Evolutionary conservation across 2,329 filamentous ascomycete species (phyloP).

Genomic region (Colletotrichum lentis): DNA sequence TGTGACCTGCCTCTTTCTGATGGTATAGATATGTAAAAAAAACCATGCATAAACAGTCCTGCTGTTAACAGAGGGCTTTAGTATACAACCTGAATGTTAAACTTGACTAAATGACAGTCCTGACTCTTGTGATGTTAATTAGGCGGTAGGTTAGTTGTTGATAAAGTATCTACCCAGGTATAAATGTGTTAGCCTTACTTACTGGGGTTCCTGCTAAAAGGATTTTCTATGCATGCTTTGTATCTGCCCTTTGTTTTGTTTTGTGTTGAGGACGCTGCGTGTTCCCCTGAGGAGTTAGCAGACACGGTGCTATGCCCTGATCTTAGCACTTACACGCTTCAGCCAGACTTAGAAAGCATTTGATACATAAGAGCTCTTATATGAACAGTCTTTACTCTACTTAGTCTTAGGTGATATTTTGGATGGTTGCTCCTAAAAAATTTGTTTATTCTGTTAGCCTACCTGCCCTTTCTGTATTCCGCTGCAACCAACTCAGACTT

Average conservation of each 20-base stretch:
- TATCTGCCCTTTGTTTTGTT: neutral
- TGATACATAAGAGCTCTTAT: neutral
- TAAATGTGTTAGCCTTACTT: neutral
- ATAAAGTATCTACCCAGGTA: too few species aligned
- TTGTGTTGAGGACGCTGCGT: neutral
- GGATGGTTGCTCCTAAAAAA: too few species aligned
- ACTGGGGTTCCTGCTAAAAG: neutral
- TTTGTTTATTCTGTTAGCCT: too few species aligned
- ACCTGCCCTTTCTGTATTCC: neutral
- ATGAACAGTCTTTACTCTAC: too few species aligned
- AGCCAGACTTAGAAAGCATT: neutral
- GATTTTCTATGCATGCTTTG: too few species aligned
- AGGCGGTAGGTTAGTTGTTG: neutral
- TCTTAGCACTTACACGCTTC: neutral
- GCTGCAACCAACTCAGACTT: neutral
- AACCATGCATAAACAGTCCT: neutral
- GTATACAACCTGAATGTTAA: neutral
- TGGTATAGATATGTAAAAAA: slow-evolving; percentile 1
- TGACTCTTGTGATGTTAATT: neutral
- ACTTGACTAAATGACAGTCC: neutral
- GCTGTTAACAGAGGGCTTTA: too few species aligned
- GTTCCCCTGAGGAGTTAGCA: neutral
- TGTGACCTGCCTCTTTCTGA: neutral
- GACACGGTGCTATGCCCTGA: neutral
- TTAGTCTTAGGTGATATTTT: neutral